Conservation (phyloP, 2,329 filamentous ascomycete genomes). For the Verticillium longisporum region DNA sequence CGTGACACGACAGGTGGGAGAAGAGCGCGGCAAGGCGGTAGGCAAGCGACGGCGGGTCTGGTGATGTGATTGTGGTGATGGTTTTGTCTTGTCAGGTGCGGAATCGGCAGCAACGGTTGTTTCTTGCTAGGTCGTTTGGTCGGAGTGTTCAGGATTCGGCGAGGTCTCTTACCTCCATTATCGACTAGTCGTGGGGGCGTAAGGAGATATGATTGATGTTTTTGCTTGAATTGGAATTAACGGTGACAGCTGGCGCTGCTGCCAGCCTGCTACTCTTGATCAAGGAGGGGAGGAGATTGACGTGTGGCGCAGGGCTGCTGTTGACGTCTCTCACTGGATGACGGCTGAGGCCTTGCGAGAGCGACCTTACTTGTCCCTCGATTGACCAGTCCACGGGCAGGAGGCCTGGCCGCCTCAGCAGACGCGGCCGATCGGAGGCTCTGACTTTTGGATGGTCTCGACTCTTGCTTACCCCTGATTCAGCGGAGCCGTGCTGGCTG, state of each 20-base stretch:
- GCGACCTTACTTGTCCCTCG: too few relatives aligned
- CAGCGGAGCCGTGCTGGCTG: not conserved
- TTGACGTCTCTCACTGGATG: not conserved
- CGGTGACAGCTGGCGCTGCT: not conserved
- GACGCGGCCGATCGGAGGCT: not conserved
- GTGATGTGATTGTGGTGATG: not conserved
- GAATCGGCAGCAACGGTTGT: not conserved
- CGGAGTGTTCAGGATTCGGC: not conserved
- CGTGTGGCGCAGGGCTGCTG: not conserved
- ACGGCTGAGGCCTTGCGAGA: too few relatives aligned
- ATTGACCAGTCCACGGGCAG: not conserved
- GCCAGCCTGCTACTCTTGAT: not conserved
- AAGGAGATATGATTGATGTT: not conserved
- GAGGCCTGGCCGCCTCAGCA: not conserved
- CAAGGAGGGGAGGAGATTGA: not conserved
- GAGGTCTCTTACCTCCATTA: not conserved
- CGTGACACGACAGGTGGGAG: not conserved
- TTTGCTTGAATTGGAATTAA: too few relatives aligned
- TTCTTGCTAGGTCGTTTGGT: not conserved
- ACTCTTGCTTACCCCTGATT: not conserved
- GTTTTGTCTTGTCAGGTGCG: not conserved
- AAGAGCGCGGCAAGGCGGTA: not conserved
- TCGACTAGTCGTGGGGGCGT: not conserved
- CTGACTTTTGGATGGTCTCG: not conserved
- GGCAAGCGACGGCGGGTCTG: not conserved